Evolutionary conservation across 2,329 filamentous ascomycete genomes (phyloP).

Genomic region (Colletotrichum tropicicola): DNA sequence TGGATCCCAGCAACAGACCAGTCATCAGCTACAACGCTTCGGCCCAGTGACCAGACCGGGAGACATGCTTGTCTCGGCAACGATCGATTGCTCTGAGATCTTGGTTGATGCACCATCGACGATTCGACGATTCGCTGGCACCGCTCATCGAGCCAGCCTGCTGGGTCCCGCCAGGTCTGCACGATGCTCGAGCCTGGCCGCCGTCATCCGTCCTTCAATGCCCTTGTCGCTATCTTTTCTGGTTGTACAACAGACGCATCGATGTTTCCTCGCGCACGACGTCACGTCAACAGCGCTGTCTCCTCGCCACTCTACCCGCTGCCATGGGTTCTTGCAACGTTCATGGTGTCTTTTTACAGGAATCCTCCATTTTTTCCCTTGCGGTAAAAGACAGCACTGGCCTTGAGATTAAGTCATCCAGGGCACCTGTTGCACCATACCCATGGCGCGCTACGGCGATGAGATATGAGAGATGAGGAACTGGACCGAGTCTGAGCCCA

Average conservation of each 20-base stretch:
- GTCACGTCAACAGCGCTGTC: background rate
- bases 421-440: background rate
- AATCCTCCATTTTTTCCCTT: background rate
- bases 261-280: background rate
- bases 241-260: background rate
- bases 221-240: no score
- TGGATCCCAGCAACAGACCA: background rate
- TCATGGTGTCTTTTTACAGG: background rate
- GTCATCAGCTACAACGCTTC: background rate
- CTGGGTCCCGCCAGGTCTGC: background rate
- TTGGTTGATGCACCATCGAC: conserved; percentile 10
- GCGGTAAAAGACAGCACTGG: background rate
- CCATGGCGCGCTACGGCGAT: no score
- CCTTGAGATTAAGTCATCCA: background rate
- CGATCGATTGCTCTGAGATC: conserved; percentile 25
- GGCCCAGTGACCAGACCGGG: background rate
- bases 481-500: background rate
- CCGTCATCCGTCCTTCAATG: background rate
- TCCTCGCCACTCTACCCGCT: background rate
- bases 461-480: background rate
- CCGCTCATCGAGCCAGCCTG: background rate
- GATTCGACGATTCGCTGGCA: background rate
- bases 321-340: background rate
- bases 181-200: background rate
- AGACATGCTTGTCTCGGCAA: conserved; percentile 16